phyloP scores from a whole-genome alignment of 176 grass and related monocot genomes.

The Ensete ventricosum region DNA sequence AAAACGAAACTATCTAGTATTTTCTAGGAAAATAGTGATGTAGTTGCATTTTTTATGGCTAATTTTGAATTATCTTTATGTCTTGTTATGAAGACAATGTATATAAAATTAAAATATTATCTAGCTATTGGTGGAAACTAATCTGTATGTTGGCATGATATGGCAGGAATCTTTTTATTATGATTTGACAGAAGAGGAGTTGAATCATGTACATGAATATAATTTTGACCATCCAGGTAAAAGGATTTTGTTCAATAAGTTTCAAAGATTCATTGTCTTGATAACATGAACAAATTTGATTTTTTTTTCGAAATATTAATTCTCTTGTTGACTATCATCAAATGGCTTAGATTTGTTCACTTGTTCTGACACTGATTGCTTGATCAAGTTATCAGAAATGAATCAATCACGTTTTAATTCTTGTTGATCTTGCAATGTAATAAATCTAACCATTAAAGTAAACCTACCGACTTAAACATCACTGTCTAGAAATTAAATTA shows the following conservation, averaged over 20 bases:
- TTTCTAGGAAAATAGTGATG: neutral
- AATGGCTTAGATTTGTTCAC: neutral
- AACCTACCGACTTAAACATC: too few species aligned
- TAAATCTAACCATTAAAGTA: too few species aligned
- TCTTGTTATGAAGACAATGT: neutral
- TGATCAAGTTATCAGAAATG: too few species aligned
- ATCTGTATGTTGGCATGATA: conserved; percentile 11
- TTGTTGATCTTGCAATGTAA: too few species aligned
- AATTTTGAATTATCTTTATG: neutral
- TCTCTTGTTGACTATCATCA: neutral
- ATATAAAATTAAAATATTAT: neutral
- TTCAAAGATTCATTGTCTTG: neutral
- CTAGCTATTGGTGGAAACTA: conserved; percentile 2
- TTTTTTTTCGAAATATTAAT: neutral
- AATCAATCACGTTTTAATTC: too few species aligned
- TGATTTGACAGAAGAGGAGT: conserved; percentile 66
- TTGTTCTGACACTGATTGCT: too few species aligned
- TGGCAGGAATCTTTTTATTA: conserved; percentile 85
- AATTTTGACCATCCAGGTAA: conserved; percentile 97
- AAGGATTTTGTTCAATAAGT: conserved; percentile 8
- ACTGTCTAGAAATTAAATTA: too few species aligned
- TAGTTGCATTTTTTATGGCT: neutral
- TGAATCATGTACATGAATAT: conserved; percentile 49
- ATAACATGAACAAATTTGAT: neutral
- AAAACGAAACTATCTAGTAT: neutral